A percentile compares a stretch with the other conserved stretches of the same genome.
Conservation (phyloP, 2,329 filamentous ascomycete species). For the Diaporthe batatas region DNA sequence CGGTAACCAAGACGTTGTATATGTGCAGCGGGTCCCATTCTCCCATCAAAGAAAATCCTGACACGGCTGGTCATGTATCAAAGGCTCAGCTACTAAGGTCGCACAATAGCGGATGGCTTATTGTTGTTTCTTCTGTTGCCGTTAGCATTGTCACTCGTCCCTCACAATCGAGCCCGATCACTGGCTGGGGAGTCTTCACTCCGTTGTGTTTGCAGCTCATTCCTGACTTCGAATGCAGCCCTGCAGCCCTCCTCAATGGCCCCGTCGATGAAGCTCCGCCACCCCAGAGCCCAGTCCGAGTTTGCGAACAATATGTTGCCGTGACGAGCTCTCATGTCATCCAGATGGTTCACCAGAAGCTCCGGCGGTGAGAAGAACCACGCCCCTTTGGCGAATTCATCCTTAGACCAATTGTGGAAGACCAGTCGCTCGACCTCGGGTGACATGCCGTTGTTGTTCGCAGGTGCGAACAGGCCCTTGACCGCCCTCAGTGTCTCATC, state of each 20-base stretch:
- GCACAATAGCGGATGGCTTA: neutral
- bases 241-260: conserved; percentile 43
- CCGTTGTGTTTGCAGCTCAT: neutral
- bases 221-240: conserved; percentile 6
- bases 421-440: conserved; percentile 3
- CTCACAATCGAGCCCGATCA: neutral
- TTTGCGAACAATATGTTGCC: conserved; percentile 61
- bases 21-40: no score
- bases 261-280: conserved; percentile 64
- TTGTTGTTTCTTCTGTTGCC: neutral
- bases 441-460: conserved; percentile 1
- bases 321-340: conserved; percentile 47
- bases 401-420: conserved; percentile 15
- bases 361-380: conserved; percentile 5
- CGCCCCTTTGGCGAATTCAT: conserved; percentile 40
- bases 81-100: neutral
- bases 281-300: conserved; percentile 63
- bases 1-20: neutral
- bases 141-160: neutral
- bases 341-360: neutral
- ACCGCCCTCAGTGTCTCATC: neutral
- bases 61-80: neutral
- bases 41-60: neutral
- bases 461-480: neutral
- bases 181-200: neutral